These are phyloP conservation scores for Xerocomellus intermedius DNA, from an alignment of 768 basidiomycete genomes.

Conservation along the genomic window DNA sequence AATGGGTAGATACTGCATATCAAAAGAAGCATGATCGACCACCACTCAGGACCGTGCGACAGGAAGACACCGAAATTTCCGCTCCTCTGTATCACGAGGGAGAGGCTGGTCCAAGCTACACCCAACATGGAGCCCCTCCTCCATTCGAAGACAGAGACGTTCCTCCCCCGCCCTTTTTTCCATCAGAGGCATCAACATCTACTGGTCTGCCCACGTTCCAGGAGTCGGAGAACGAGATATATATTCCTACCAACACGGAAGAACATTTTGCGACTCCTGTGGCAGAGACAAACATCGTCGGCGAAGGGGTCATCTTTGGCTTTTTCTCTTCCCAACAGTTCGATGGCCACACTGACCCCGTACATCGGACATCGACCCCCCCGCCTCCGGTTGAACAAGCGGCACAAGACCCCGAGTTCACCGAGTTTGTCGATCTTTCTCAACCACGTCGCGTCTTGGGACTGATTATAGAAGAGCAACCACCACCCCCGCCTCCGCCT, in stretches of 20 bases:
- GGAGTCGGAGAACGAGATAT: constrained; percentile 77
- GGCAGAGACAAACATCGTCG: constrained; percentile 44
- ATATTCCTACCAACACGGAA: constrained; percentile 46
- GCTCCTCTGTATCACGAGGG: constrained; percentile 68
- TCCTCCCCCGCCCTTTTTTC: constrained; percentile 64
- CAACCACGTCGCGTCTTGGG: constrained; percentile 59
- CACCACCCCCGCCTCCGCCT: constrained; percentile 76
- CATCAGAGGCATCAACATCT: constrained; percentile 59
- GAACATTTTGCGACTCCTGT: constrained; percentile 38
- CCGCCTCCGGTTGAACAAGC: constrained; percentile 79
- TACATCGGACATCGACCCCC: constrained; percentile 63
- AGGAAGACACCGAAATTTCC: constrained; percentile 60
- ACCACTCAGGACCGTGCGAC: constrained; percentile 64
- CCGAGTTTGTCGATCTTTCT: constrained; percentile 56
- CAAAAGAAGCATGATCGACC: constrained; percentile 87
- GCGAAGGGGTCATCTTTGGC: constrained; percentile 79
- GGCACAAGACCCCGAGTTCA: constrained; percentile 66
- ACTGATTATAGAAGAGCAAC: constrained; percentile 53
- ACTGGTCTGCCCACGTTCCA: constrained; percentile 67
- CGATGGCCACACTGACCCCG: constrained; percentile 73
- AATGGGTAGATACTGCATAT: constrained; percentile 70
- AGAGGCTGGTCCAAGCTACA: constrained; percentile 73
- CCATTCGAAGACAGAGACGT: constrained; percentile 84
- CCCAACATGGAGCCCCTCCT: constrained; percentile 66
- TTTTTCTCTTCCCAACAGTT: constrained; percentile 72